Percentiles rank a stretch among this genome's conserved stretches.
Evolutionary conservation across 1,139 yeast species (phyloP).

Genomic region (Blastobotrys indianensis): DNA sequence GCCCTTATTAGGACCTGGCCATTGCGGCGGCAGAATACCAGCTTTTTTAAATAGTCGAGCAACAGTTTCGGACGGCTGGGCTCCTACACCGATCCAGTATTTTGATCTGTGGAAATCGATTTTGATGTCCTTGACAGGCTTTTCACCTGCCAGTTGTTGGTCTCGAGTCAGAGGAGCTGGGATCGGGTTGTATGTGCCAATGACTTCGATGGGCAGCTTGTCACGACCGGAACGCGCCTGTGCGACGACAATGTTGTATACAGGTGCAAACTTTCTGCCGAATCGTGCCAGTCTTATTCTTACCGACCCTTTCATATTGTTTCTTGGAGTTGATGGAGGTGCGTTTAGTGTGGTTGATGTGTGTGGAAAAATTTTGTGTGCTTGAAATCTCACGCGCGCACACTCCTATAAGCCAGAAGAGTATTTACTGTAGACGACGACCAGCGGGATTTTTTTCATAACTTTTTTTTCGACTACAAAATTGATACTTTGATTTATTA

Average conservation of each 20-base stretch:
- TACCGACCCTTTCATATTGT: constrained; percentile 35
- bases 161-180: constrained; percentile 64
- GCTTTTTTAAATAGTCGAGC: constrained; percentile 65
- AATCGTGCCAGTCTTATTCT: constrained; percentile 85
- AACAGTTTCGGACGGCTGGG: constrained; percentile 85
- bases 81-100: constrained; percentile 99
- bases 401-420: too few relatives aligned
- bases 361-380: background rate
- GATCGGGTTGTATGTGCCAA: constrained; percentile 88
- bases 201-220: constrained; percentile 84
- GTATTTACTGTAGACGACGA: too few relatives aligned
- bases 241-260: constrained; percentile 88
- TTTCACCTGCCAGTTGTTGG: constrained; percentile 46
- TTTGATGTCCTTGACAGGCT: constrained; percentile 71
- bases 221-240: constrained; percentile 69
- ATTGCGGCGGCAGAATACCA: constrained; percentile 54
- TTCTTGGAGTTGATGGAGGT: background rate
- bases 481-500: too few relatives aligned
- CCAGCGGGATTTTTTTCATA: too few relatives aligned
- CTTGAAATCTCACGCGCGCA: too few relatives aligned
- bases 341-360: background rate
- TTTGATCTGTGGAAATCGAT: constrained; percentile 87
- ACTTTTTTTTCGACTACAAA: too few relatives aligned
- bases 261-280: constrained; percentile 83
- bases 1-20: constrained; percentile 45